Conservation (phyloP, 305 asterid genomes). For the Caryopteris hybrid region DNA sequence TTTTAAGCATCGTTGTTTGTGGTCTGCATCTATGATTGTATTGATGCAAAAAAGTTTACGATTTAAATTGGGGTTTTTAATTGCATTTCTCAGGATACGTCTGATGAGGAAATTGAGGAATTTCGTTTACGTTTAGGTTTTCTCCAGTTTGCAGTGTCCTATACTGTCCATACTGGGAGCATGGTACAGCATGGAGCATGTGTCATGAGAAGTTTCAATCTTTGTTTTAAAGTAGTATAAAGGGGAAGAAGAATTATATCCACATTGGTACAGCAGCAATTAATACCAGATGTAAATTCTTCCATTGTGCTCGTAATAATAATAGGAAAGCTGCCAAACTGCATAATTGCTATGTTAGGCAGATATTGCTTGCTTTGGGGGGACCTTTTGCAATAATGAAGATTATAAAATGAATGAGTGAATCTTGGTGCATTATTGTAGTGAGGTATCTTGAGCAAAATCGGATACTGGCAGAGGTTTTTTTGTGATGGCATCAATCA, state of each 20-base stretch:
- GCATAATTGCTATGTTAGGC: conserved; percentile 17
- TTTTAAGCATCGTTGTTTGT: neutral
- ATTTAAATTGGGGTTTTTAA: conserved; percentile 7
- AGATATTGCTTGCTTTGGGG: conserved; percentile 15
- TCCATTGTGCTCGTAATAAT: neutral
- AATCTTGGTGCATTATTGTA: conserved; percentile 9
- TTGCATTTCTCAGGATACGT: conserved; percentile 23
- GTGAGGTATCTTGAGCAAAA: conserved; percentile 10
- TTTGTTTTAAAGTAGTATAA: conserved; percentile 5
- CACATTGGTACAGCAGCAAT: neutral
- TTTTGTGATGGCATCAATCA: conserved; percentile 59
- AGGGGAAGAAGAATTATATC: neutral
- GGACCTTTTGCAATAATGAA: neutral
- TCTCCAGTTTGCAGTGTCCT: conserved; percentile 3
- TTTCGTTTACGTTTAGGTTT: conserved; percentile 14
- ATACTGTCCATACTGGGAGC: conserved; percentile 8
- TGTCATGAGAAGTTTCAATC: conserved; percentile 1
- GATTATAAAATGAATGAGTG: neutral
- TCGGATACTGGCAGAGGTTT: neutral
- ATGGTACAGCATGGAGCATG: neutral
- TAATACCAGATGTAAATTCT: neutral
- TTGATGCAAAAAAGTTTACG: neutral
- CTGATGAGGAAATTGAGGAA: conserved; percentile 13
- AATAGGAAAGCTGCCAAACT: conserved; percentile 14
- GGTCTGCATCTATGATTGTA: neutral